phyloP scores from a whole-genome alignment of 2,329 filamentous ascomycete species.

The Pochonia chlamydosporia region DNA sequence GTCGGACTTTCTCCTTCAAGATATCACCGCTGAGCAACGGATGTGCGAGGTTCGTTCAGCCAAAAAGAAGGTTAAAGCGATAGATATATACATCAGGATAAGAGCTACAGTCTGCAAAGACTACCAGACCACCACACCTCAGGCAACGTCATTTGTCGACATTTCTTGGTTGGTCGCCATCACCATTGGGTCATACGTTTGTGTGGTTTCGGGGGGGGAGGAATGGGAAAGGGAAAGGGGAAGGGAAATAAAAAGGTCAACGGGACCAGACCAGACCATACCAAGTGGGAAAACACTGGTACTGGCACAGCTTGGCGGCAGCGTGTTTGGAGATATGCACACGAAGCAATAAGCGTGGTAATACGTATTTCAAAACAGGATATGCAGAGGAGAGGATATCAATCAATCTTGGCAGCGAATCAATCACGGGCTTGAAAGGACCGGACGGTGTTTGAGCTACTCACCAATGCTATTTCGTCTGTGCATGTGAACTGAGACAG shows the following conservation, averaged over 20 bases:
- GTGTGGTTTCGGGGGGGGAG: background rate
- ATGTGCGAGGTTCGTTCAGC: background rate
- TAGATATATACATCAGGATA: background rate
- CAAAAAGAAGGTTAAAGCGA: background rate
- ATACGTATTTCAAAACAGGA: background rate
- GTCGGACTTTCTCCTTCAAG: background rate
- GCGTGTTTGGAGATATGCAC: too few species aligned
- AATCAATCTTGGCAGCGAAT: too few species aligned
- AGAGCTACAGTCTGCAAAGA: constrained; percentile 4
- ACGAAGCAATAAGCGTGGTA: too few species aligned
- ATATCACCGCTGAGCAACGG: background rate
- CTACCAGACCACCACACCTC: background rate
- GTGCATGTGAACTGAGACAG: too few species aligned
- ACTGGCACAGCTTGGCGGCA: too few species aligned
- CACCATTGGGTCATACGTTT: background rate
- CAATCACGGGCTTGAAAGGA: too few species aligned
- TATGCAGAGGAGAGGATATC: background rate
- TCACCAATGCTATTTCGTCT: too few species aligned
- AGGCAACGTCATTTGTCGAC: background rate
- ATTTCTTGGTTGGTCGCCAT: background rate
- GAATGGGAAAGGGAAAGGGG: too few species aligned
- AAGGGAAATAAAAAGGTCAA: background rate
- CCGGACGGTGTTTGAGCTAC: too few species aligned
- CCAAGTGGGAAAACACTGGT: too few species aligned
- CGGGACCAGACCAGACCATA: background rate